A percentile compares a stretch with the other conserved stretches of the same genome.
Conservation (phyloP, 1,139 yeast species). For the Candida sp. region DNA sequence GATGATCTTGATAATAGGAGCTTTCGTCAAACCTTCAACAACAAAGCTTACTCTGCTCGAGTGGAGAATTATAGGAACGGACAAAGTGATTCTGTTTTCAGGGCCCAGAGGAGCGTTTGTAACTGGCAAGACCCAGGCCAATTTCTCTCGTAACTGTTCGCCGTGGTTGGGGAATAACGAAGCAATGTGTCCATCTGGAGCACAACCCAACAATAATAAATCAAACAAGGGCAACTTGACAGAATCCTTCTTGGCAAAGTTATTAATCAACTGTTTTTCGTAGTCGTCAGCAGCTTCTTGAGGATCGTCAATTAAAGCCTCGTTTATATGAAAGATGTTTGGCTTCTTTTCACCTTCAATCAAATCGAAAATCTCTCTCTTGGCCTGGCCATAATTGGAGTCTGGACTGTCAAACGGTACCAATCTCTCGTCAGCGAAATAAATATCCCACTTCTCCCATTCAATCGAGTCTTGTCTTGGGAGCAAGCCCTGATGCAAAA, state of each 20-base stretch:
- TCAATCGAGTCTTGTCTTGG: slow-evolving; percentile 69
- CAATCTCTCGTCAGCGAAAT: slow-evolving; percentile 95
- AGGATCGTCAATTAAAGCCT: slow-evolving; percentile 75
- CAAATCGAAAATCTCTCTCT: slow-evolving; percentile 77
- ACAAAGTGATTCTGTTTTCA: slow-evolving; percentile 82
- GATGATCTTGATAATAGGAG: slow-evolving; percentile 89
- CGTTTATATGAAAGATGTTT: slow-evolving; percentile 82
- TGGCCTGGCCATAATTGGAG: slow-evolving; percentile 90
- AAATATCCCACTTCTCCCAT: slow-evolving; percentile 97
- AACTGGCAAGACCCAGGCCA: slow-evolving; percentile 97
- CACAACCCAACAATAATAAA: slow-evolving; percentile 89
- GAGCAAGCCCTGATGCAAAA: slow-evolving; percentile 83
- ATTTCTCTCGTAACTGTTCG: slow-evolving; percentile 83
- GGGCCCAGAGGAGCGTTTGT: slow-evolving; percentile 95
- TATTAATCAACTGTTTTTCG: slow-evolving; percentile 82
- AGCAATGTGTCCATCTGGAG: slow-evolving; percentile 99
- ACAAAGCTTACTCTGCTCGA: slow-evolving; percentile 93
- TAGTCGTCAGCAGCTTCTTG: slow-evolving; percentile 95
- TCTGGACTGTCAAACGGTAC: slow-evolving; percentile 87
- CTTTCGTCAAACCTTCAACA: slow-evolving; percentile 95
- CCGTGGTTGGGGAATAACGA: slow-evolving; percentile 91
- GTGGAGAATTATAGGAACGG: slow-evolving; percentile 95
- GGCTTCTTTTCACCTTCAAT: slow-evolving; percentile 63
- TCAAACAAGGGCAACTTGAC: slow-evolving; percentile 97
- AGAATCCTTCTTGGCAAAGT: slow-evolving; percentile 96